Evolutionary conservation across 306 rosid species (phyloP).

Genomic region (Fragaria ananassa): DNA sequence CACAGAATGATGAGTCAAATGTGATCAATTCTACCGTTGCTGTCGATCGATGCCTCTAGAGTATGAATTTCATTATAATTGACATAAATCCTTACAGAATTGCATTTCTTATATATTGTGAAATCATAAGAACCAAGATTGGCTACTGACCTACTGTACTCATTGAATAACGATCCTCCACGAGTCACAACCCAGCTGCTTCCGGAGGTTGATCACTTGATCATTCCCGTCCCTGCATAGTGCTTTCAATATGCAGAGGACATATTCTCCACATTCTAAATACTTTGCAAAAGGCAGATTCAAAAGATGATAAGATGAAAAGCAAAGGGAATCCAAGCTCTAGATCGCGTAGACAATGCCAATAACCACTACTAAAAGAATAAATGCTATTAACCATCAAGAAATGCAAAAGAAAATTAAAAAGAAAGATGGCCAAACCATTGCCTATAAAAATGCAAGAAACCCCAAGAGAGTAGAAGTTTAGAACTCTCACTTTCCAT

Average conservation of each 20-base stretch:
- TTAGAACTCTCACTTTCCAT: neutral
- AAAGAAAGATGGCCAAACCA: neutral
- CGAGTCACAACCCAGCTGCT: neutral
- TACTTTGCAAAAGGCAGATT: neutral
- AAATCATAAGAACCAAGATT: neutral
- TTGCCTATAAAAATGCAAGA: neutral
- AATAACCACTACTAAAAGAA: neutral
- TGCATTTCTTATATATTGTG: neutral
- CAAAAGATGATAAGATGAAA: neutral
- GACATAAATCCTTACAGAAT: neutral
- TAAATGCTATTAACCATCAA: neutral
- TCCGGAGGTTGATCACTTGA: neutral
- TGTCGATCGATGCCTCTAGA: neutral
- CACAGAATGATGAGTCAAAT: conserved; percentile 41
- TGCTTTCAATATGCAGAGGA: neutral
- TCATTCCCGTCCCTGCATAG: neutral
- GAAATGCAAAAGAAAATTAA: neutral
- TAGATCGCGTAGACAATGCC: neutral
- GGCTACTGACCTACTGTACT: neutral
- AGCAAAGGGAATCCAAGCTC: neutral
- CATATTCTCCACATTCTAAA: neutral
- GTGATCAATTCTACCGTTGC: neutral
- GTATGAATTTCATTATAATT: neutral
- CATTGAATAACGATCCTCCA: neutral
- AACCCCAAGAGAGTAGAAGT: neutral